Percentiles rank a stretch among this genome's conserved stretches.
These are phyloP conservation scores for Linnemannia exigua DNA, from an alignment of 192 early-diverging fungal species.

Conservation along the genomic window DNA sequence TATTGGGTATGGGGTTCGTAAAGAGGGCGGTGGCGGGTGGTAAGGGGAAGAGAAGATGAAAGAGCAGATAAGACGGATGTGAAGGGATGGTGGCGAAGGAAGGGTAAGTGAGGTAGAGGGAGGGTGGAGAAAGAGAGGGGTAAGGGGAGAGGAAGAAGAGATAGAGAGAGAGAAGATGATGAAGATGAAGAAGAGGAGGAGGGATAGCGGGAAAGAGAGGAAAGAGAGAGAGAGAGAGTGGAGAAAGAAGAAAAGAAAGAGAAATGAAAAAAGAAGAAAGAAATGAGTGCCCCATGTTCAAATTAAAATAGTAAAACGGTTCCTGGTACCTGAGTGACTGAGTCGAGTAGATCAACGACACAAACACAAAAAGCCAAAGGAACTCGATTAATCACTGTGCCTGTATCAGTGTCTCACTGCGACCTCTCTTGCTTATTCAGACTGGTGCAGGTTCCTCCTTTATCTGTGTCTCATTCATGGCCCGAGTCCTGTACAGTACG, in stretches of 20 bases:
- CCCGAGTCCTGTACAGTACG: constrained; percentile 1
- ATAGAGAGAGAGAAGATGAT: background rate
- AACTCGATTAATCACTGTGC: too few species aligned
- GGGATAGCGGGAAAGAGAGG: background rate
- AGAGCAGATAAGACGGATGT: background rate
- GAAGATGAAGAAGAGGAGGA: background rate
- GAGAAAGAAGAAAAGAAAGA: background rate
- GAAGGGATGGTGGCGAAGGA: background rate
- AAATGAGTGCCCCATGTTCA: background rate
- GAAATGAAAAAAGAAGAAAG: background rate
- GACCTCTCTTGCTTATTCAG: background rate
- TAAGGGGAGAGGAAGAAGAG: background rate
- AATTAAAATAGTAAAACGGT: background rate
- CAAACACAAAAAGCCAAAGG: too few species aligned
- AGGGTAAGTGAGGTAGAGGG: background rate
- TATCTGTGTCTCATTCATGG: background rate
- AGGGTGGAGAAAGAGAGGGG: background rate
- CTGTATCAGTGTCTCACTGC: too few species aligned
- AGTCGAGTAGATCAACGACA: too few species aligned
- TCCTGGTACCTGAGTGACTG: background rate
- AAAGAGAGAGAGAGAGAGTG: background rate
- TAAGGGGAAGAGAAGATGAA: background rate
- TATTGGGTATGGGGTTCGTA: background rate
- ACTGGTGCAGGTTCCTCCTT: background rate
- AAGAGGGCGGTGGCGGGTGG: background rate